A percentile compares a stretch with the other conserved stretches of the same genome.
phyloP scores from a whole-genome alignment of 495 filamentous ascomycete genomes.

The Penicillium fimorum region DNA sequence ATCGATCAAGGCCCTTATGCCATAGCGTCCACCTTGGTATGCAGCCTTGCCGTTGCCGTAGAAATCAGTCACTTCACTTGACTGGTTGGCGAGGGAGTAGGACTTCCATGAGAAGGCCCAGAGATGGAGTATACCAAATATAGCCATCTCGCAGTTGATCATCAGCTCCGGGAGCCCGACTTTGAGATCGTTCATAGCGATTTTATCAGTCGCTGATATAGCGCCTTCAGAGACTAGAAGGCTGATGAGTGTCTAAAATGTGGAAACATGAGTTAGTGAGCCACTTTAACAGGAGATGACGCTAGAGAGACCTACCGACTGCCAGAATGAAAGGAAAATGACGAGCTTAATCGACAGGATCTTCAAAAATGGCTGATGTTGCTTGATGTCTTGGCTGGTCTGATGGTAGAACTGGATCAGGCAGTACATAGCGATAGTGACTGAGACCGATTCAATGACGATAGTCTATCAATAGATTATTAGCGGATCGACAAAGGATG shows the following conservation, averaged over 20 bases:
- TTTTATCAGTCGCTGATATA: constrained; percentile 57
- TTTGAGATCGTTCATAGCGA: constrained; percentile 73
- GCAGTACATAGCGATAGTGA: constrained; percentile 89
- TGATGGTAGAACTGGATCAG: constrained; percentile 89
- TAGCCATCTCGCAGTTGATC: constrained; percentile 84
- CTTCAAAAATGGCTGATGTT: constrained; percentile 76
- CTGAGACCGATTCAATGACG: constrained; percentile 67
- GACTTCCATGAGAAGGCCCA: constrained; percentile 79
- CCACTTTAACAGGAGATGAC: not conserved
- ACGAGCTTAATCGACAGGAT: constrained; percentile 88
- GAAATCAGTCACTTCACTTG: constrained; percentile 46
- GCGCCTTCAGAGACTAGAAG: constrained; percentile 62
- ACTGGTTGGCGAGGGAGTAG: constrained; percentile 48
- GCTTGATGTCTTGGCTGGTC: constrained; percentile 62
- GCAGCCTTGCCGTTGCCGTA: constrained; percentile 47
- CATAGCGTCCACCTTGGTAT: constrained; percentile 63
- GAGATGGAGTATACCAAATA: constrained; percentile 75
- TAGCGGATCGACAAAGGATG: constrained; percentile 32
- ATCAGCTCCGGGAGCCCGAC: constrained; percentile 77
- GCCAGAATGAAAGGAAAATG: constrained; percentile 95
- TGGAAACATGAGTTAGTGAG: not conserved
- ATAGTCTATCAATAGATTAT: constrained; percentile 48
- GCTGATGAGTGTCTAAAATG: constrained; percentile 58
- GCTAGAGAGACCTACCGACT: constrained; percentile 50
- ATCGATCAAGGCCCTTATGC: constrained; percentile 62